Percentiles rank a stretch among this genome's conserved stretches.
These are phyloP conservation scores for Zoysia pacifica DNA, from an alignment of 176 grass and related monocot genomes.

Conservation along the genomic window DNA sequence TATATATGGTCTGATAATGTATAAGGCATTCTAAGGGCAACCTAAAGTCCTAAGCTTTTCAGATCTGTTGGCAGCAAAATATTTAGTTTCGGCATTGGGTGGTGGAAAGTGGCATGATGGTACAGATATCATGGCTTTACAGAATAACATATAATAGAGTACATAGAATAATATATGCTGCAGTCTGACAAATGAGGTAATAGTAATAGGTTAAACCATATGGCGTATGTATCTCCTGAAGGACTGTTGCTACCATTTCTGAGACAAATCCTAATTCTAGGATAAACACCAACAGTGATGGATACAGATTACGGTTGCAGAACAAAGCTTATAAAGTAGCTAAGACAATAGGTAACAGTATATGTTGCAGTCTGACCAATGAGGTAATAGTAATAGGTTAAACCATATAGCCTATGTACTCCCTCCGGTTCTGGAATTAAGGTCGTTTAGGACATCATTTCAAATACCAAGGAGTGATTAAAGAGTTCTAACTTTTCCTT, in stretches of 20 bases:
- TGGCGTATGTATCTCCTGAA: constrained; percentile 9
- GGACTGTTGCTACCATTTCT: neutral
- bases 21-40: constrained; percentile 5
- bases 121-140: neutral
- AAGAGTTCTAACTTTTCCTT: too few species aligned
- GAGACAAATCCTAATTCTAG: too few species aligned
- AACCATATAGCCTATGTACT: neutral
- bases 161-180: neutral
- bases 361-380: neutral
- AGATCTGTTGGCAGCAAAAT: neutral
- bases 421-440: too few species aligned
- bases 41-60: constrained; percentile 18
- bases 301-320: too few species aligned
- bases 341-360: too few species aligned
- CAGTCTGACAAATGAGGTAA: neutral
- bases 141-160: constrained; percentile 4
- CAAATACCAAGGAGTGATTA: too few species aligned
- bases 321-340: too few species aligned
- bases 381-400: neutral
- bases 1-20: constrained; percentile 8
- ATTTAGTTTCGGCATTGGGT: neutral
- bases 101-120: neutral
- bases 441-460: too few species aligned
- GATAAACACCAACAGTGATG: too few species aligned
- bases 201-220: neutral